Evolutionary conservation across 106 monocot genomes (phyloP).

Genomic region (Phalaenopsis equestris): DNA sequence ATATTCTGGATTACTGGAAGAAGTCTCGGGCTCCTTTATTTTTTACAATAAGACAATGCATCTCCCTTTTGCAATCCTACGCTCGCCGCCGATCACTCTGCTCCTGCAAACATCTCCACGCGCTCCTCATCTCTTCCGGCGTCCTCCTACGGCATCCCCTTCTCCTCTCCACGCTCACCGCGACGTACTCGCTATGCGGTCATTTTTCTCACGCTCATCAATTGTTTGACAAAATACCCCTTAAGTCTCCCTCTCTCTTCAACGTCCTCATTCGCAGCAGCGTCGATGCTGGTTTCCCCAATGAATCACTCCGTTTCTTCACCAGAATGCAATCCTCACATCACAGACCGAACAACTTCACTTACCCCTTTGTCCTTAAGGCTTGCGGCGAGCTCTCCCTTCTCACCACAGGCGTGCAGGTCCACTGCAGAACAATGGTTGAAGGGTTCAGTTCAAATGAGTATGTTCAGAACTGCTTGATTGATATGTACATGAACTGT

Average conservation of each 20-base stretch:
- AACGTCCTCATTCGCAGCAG: constrained; percentile 52
- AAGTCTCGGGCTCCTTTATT: constrained; percentile 8
- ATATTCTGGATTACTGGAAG: too few relatives aligned
- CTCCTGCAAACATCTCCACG: constrained; percentile 42
- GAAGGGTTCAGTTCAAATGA: constrained; percentile 33
- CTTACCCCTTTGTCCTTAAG: constrained; percentile 67
- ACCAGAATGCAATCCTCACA: constrained; percentile 23
- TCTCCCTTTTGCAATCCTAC: constrained; percentile 26
- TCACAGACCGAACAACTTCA: constrained; percentile 33
- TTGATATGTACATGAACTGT: constrained; percentile 49
- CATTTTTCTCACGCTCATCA: constrained; percentile 19
- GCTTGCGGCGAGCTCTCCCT: constrained; percentile 39
- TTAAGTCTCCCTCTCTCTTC: constrained; percentile 22
- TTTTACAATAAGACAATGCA: constrained; percentile 16
- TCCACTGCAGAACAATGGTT: constrained; percentile 35
- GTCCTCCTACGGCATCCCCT: constrained; percentile 16
- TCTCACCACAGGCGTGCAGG: constrained; percentile 9
- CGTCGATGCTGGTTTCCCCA: constrained; percentile 12
- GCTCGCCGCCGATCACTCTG: constrained; percentile 20
- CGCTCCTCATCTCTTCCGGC: constrained; percentile 43
- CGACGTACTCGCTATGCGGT: constrained; percentile 34
- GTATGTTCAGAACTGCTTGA: constrained; percentile 42
- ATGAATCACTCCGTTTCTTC: constrained; percentile 34
- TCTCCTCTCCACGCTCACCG: constrained; percentile 28
- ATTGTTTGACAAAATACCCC: constrained; percentile 44